Evolutionary conservation across 108 stramenopile species (phyloP).

Genomic region (Skeletonema marinoi): DNA sequence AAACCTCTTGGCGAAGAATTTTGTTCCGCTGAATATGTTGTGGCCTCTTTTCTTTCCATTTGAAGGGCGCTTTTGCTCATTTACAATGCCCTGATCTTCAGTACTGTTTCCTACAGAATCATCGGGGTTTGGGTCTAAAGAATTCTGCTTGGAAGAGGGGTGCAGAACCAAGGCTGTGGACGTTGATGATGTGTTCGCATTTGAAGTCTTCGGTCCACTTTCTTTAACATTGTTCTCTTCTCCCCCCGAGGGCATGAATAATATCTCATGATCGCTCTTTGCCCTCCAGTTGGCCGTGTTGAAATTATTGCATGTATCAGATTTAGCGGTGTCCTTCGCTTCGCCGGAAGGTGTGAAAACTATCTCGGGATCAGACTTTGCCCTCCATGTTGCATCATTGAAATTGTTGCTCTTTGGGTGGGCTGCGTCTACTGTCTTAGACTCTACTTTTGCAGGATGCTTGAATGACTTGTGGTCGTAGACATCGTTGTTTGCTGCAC

Average conservation of each 20-base stretch:
- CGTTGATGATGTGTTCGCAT: background rate
- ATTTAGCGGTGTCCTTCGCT: background rate
- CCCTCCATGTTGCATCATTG: background rate
- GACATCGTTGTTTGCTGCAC: too few relatives aligned
- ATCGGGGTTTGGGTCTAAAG: background rate
- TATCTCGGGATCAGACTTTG: background rate
- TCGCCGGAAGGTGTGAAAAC: background rate
- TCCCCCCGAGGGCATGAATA: too few relatives aligned
- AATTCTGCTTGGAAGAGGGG: background rate
- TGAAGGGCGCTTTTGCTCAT: background rate
- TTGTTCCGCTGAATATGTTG: background rate
- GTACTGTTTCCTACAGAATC: background rate
- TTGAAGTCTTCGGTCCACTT: too few relatives aligned
- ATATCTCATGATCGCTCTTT: too few relatives aligned
- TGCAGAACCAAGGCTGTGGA: background rate
- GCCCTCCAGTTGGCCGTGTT: too few relatives aligned
- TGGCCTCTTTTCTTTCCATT: background rate
- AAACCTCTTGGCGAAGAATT: background rate
- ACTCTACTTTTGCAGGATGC: too few relatives aligned
- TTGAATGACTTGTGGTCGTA: too few relatives aligned
- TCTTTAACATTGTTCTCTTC: too few relatives aligned
- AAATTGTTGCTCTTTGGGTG: background rate
- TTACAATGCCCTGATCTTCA: background rate
- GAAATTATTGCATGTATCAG: too few relatives aligned
- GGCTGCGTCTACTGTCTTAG: too few relatives aligned